Conservation (phyloP, 768 basidiomycete species). For the Boletus subparvulus region DNA sequence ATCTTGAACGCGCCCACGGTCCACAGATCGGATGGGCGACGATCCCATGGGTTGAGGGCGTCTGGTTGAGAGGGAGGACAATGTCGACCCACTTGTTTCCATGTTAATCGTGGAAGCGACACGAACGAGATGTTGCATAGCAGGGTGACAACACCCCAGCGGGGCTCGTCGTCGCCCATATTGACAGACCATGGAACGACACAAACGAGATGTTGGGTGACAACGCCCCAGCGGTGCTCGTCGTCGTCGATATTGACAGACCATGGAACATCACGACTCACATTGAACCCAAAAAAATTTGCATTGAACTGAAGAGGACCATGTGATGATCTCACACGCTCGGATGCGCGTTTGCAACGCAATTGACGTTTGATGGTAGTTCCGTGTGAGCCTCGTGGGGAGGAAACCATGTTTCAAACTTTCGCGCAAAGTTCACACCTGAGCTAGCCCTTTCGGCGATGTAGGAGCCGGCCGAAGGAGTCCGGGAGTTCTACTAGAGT, state of each 20-base stretch:
- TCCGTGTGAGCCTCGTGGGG: not conserved
- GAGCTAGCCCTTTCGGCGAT: slow-evolving; percentile 3
- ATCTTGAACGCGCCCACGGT: no score
- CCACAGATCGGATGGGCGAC: no score
- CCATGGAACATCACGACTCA: not conserved
- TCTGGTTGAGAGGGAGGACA: not conserved
- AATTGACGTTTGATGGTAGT: slow-evolving; percentile 6
- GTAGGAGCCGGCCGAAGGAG: not conserved
- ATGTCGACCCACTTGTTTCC: not conserved
- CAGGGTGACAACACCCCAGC: slow-evolving; percentile 8
- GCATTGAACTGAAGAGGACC: not conserved
- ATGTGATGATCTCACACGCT: slow-evolving; percentile 1
- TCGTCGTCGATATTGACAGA: not conserved
- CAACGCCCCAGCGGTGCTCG: slow-evolving; percentile 7
- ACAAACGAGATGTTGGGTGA: slow-evolving; percentile 2
- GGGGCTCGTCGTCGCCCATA: not conserved
- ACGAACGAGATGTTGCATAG: not conserved
- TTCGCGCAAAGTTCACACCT: not conserved
- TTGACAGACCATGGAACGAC: not conserved
- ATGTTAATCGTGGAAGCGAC: not conserved
- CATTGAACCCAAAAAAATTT: not conserved
- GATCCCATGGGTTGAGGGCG: not conserved
- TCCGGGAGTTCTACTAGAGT: no score
- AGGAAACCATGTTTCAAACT: slow-evolving; percentile 2
- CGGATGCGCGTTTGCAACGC: not conserved